These are phyloP conservation scores for Coemansia sp. DNA, from an alignment of 192 early-diverging fungal genomes.

Conservation along the genomic window DNA sequence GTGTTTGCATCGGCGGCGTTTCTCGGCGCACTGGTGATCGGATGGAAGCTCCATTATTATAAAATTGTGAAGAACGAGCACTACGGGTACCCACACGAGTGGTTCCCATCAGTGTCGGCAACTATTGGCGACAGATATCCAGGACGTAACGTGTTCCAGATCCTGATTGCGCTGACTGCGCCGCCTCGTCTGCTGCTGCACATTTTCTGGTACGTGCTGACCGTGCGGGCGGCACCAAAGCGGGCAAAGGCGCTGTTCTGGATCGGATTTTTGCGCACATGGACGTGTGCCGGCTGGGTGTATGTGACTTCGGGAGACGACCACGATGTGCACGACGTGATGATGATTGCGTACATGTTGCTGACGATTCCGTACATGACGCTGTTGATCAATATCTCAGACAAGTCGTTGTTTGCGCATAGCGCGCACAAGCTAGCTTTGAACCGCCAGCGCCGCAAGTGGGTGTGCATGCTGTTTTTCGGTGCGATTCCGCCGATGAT, in stretches of 20 bases:
- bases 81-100: conserved; percentile 74
- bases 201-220: conserved; percentile 52
- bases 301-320: conserved; percentile 82
- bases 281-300: conserved; percentile 79
- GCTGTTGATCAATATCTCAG: conserved; percentile 58
- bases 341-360: conserved; percentile 78
- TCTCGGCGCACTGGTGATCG: conserved; percentile 63
- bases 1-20: conserved; percentile 63
- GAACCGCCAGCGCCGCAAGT: conserved; percentile 53
- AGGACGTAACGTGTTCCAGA: conserved; percentile 72
- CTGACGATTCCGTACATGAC: conserved; percentile 74
- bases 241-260: conserved; percentile 51
- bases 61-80: conserved; percentile 79
- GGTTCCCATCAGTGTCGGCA: conserved; percentile 82
- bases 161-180: conserved; percentile 73
- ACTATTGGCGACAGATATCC: conserved; percentile 81
- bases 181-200: conserved; percentile 55
- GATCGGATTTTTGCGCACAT: conserved; percentile 63
- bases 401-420: conserved; percentile 47
- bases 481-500: conserved; percentile 71
- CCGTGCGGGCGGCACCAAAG: conserved; percentile 28
- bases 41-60: conserved; percentile 74
- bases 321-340: conserved; percentile 75
- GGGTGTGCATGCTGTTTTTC: conserved; percentile 65
- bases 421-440: conserved; percentile 35